Conservation (phyloP, 768 basidiomycete genomes). For the Ramaria rubella region DNA sequence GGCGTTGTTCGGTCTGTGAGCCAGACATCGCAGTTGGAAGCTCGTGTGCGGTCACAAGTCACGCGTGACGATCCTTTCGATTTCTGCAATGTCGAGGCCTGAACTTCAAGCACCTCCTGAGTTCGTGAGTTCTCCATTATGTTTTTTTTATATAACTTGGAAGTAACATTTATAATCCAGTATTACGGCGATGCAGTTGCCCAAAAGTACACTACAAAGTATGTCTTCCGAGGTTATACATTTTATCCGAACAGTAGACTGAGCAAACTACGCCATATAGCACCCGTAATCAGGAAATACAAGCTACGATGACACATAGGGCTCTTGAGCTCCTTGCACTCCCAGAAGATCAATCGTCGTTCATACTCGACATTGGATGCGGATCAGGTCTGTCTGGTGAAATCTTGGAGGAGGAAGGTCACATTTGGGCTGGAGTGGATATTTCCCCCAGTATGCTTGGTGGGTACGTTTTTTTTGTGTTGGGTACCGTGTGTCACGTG, state of each 20-base stretch:
- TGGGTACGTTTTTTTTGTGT: slow-evolving; percentile 28
- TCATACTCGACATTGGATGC: slow-evolving; percentile 92
- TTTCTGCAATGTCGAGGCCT: slow-evolving; percentile 71
- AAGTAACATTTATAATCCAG: slow-evolving; percentile 38
- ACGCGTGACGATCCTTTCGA: background rate
- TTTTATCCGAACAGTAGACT: background rate
- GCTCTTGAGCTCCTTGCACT: slow-evolving; percentile 87
- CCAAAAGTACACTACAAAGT: slow-evolving; percentile 96
- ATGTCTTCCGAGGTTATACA: slow-evolving; percentile 7
- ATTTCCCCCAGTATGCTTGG: slow-evolving; percentile 97
- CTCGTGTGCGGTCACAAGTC: background rate
- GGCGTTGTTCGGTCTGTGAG: slow-evolving; percentile 75
- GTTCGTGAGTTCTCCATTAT: slow-evolving; percentile 52
- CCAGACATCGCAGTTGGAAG: slow-evolving; percentile 63
- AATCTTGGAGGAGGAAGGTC: slow-evolving; percentile 90
- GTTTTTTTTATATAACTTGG: too few relatives aligned
- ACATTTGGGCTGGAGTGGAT: slow-evolving; percentile 90
- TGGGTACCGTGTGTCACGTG: background rate
- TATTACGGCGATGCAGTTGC: slow-evolving; percentile 97
- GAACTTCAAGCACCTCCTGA: slow-evolving; percentile 87
- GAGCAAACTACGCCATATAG: slow-evolving; percentile 33
- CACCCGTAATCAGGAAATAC: slow-evolving; percentile 93
- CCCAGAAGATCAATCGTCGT: slow-evolving; percentile 71
- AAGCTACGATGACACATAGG: slow-evolving; percentile 95
- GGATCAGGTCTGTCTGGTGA: slow-evolving; percentile 96